phyloP scores from a whole-genome alignment of 2,329 filamentous ascomycete genomes.

The Penicillium concentricum region DNA sequence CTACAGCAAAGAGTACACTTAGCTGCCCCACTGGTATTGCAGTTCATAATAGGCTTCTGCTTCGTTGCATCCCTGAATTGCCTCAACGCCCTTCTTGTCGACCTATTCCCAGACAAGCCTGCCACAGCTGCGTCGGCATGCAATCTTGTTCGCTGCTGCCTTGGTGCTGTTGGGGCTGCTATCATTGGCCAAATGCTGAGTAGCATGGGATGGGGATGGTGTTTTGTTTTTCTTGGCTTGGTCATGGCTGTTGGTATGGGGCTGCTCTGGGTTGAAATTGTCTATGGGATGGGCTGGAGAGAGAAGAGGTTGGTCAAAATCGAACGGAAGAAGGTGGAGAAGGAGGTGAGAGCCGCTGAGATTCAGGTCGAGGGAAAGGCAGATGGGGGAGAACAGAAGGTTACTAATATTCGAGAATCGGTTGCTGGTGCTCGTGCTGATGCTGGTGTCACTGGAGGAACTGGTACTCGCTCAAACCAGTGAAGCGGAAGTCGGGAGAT shows the following conservation, averaged over 20 bases:
- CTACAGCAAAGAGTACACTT: conserved; percentile 22
- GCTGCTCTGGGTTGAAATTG: conserved; percentile 17
- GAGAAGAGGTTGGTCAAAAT: conserved; percentile 12
- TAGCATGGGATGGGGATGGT: conserved; percentile 29
- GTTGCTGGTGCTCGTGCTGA: neutral
- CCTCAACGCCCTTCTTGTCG: conserved; percentile 32
- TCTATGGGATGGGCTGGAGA: conserved; percentile 23
- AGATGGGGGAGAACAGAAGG: neutral
- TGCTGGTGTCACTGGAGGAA: neutral
- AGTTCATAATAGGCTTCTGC: conserved; percentile 33
- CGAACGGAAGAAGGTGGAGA: conserved; percentile 11
- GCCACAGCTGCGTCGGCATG: conserved; percentile 30
- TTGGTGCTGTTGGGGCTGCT: conserved; percentile 30
- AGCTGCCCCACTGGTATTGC: conserved; percentile 29
- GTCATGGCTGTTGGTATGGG: conserved; percentile 15
- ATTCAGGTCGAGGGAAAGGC: neutral
- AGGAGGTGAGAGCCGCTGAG: neutral
- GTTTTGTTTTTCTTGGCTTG: conserved; percentile 27
- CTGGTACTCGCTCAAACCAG: neutral
- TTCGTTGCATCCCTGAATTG: conserved; percentile 23
- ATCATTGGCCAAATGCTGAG: conserved; percentile 28
- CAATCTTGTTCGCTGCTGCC: conserved; percentile 31
- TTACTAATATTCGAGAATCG: neutral
- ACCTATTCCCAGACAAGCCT: conserved; percentile 26
- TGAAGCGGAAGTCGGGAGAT: neutral